Evolutionary conservation across 371 early-diverging fungal species (phyloP).

Genomic region (Rhizopus arrhizus): DNA sequence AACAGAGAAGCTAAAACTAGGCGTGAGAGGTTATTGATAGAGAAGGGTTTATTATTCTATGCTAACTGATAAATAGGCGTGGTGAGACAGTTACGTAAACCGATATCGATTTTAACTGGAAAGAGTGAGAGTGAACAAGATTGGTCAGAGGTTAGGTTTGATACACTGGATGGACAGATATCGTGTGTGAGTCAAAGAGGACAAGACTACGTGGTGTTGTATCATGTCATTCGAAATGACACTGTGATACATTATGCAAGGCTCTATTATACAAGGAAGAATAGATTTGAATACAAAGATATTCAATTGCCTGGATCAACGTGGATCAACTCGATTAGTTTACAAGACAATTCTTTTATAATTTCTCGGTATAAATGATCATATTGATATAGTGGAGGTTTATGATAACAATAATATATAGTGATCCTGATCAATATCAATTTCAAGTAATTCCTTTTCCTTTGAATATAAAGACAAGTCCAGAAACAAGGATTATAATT

Average conservation of each 20-base stretch:
- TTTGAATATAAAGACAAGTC: constrained; percentile 14
- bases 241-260: constrained; percentile 36
- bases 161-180: constrained; percentile 36
- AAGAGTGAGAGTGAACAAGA: constrained; percentile 17
- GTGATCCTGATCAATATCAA: constrained; percentile 46
- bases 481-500: constrained; percentile 24
- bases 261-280: constrained; percentile 32
- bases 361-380: constrained; percentile 38
- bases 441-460: constrained; percentile 42
- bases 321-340: constrained; percentile 37
- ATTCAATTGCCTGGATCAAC: constrained; percentile 42
- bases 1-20: constrained; percentile 27
- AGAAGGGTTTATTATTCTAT: background rate
- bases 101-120: constrained; percentile 15
- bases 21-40: constrained; percentile 23
- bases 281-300: constrained; percentile 41
- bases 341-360: constrained; percentile 36
- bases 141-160: constrained; percentile 35
- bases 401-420: constrained; percentile 10
- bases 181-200: constrained; percentile 28
- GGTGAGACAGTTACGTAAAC: constrained; percentile 23
- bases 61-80: constrained; percentile 8
- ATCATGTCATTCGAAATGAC: constrained; percentile 42
- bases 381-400: background rate
- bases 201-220: constrained; percentile 35